Evolutionary conservation across 1,139 yeast species (phyloP), one percentile per base, ranked within the genome.

Genomic region (Geotrichum carabidarum): DNA sequence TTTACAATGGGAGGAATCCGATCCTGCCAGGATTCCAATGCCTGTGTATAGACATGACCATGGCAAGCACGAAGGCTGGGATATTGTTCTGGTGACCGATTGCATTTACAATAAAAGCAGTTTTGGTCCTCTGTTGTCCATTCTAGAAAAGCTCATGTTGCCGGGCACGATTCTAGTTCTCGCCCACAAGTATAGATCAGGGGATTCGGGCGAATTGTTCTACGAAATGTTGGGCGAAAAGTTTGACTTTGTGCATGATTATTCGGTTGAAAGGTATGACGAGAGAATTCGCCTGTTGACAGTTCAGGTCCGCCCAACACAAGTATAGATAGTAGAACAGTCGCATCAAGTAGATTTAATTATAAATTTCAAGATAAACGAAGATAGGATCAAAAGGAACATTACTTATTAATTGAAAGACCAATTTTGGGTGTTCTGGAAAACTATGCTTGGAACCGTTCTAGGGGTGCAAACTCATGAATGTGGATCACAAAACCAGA

Each of bases 61-160:
- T n/a, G 9, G 9, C 7, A 14, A 12, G 4, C 47, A 41, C 18
- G 45, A 46, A 22, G 55, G 54, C 12, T 55, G 59, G 58, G 68
- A 65, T 52, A 50, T 67, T 22, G 61, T 67, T 2, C 55, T 67
- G 9, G 64, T 65, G 8, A 64, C 70, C 0, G 71, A 67, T 52
- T 67, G 71, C 45, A 67, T 70, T 0, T 67, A 67, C 54, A 67
- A 67, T 47, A 63, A 64, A 12, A 61, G 58, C 48, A 61, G 63
- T 44, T 68, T 66, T 54, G 66, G 59, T 14, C 55, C 63, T 1
- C 47, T 67, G 40, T 54, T 67, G 22, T 50, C 43, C 1, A 62
- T 66, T 11, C 49, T 67, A 31, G 58, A 55, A 27, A 40, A 50
- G 30, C 54, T 58, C 6, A 56, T 60, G 12, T 22, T 46, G 8